A percentile compares a stretch with the other conserved stretches of the same genome.
These are phyloP conservation scores for Sanguinoderma infundibulare DNA, from an alignment of 1,284 basidiomycete genomes.

Conservation along the genomic window DNA sequence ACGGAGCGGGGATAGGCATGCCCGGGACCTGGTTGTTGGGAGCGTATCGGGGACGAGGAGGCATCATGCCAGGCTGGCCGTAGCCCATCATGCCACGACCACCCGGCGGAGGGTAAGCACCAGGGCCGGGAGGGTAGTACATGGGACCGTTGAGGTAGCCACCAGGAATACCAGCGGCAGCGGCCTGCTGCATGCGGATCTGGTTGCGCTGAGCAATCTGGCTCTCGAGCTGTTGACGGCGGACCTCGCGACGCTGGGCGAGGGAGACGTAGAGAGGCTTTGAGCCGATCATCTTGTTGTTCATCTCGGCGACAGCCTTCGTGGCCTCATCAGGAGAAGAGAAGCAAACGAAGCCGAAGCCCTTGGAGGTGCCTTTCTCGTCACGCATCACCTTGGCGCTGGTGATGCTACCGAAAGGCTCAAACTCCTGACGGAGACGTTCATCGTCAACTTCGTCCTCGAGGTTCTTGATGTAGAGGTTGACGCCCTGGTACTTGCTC, in stretches of 20 bases:
- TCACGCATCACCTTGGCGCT: constrained; percentile 99
- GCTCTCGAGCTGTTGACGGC: constrained; percentile 98
- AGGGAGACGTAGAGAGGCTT: constrained; percentile 99
- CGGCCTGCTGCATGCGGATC: constrained; percentile 93
- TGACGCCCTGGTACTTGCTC: constrained; percentile 98
- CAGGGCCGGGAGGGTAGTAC: constrained; percentile 88
- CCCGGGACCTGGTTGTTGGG: constrained; percentile 77
- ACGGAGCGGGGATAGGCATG: constrained; percentile 75
- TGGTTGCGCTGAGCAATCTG: constrained; percentile 98
- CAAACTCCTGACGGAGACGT: constrained; percentile 93
- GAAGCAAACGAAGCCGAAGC: constrained; percentile 99
- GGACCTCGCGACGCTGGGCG: constrained; percentile 97
- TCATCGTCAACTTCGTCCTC: constrained; percentile 95
- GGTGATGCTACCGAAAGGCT: constrained; percentile 96
- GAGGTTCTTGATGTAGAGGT: constrained; percentile 99
- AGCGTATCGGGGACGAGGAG: constrained; percentile 83
- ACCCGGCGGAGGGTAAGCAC: constrained; percentile 76
- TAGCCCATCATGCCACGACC: constrained; percentile 87
- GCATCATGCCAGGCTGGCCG: constrained; percentile 84
- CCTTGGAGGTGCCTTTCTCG: constrained; percentile 89
- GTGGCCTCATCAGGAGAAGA: constrained; percentile 98
- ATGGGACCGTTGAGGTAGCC: constrained; percentile 86
- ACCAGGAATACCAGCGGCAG: constrained; percentile 81
- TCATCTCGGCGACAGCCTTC: constrained; percentile 99
- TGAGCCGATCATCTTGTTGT: constrained; percentile 99